Evolutionary conservation across 257 asterid genomes (phyloP).

Genomic region (Lycium barbarum): DNA sequence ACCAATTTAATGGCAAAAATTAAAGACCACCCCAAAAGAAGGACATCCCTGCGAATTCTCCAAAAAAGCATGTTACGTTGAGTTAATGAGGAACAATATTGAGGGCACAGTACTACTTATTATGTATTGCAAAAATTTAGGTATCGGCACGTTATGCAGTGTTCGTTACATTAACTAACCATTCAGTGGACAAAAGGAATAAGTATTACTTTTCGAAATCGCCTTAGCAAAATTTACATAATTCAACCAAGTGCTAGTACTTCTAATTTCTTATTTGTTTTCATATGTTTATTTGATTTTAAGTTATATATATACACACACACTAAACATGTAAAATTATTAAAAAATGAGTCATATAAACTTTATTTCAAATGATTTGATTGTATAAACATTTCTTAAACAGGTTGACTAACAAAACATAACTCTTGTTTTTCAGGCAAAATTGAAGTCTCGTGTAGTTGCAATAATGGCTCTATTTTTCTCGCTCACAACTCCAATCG

Average conservation of each 20-base stretch:
- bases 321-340: too few species aligned
- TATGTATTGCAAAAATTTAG: not conserved
- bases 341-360: too few species aligned
- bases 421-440: slow-evolving; percentile 13
- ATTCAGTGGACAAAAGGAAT: too few species aligned
- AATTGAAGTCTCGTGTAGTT: not conserved
- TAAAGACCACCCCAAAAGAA: too few species aligned
- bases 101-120: not conserved
- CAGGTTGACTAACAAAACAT: not conserved
- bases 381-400: not conserved
- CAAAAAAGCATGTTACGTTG: not conserved
- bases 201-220: too few species aligned
- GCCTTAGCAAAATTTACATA: too few species aligned
- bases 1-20: too few species aligned
- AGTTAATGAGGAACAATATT: too few species aligned
- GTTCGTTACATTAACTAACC: too few species aligned
- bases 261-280: not conserved
- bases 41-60: too few species aligned
- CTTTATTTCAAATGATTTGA: too few species aligned
- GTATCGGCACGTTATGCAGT: not conserved
- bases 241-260: not conserved
- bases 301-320: not conserved
- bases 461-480: slow-evolving; percentile 7
- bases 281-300: not conserved
- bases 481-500: slow-evolving; percentile 19